Evolutionary conservation across 1,284 basidiomycete species (phyloP), one percentile per base, ranked within the genome.

Genomic region (Heterobasidion occidentale): DNA sequence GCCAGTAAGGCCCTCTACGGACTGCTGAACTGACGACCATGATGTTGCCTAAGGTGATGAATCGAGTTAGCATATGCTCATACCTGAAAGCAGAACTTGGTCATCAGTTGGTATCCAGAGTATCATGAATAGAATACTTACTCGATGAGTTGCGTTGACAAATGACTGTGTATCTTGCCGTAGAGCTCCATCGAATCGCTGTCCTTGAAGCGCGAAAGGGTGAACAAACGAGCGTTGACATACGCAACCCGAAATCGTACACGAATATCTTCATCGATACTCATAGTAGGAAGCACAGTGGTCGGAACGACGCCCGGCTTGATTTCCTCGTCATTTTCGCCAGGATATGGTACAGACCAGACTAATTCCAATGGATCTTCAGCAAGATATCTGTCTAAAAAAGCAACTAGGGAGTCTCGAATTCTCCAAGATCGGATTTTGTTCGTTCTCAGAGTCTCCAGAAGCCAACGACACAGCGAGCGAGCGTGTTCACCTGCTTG

Each of bases 1-100:
- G 87, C 80, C 89, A 94, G 64, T 96, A 92, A 1, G 93, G 81
- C 0, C 85, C 87, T n/a, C 90, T 80, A n/a, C 95, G 81, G 11
- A 90, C 80, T 1, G 81, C 79, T 1, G 92, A 88, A 65, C 86
- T 90, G 17, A 85, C 80, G 36, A 98, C 79, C 74, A 95, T 88
- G 59, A 91, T 81, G 68, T 98, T 98, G 27, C 87, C 85, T 34
- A 94, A 74, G 59, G 82, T 85, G 14, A 98, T 70, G 19, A 92
- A 77, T 46, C 91, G 81, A 9, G 91, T 92, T 42, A 94, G 70
- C 75, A 94, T 90, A 44, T 75, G 72, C 66, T 97, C 94, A 62
- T 81, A 83, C 55, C 89, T 90, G 5, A 6, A 27, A 27, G 27
- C 5, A 27, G 27, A 27, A 27, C 27, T 27, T 4, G 27, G 27